Base-by-base conservation (phyloP, 345 rosid species). In the Acer campestre region DNA sequence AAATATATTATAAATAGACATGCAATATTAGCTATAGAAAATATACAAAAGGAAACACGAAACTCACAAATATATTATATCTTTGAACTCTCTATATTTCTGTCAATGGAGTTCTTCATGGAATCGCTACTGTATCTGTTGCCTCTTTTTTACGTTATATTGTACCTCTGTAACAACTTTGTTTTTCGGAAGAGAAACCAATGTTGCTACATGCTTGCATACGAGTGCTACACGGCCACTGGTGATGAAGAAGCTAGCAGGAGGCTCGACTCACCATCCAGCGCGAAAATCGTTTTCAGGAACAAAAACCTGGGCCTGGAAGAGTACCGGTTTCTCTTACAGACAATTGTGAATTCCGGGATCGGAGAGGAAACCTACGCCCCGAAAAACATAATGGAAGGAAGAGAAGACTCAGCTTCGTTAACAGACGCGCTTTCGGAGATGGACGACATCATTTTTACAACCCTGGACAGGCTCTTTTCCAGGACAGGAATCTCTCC, bases 311-410 rank as follows among this genome's bases (percentile, higher is more conserved):
- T 88, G 23, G 88, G 91, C 51, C 84, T 90, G 8, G 88, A 92
- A 58, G 89, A 94, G 74, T 87, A 78, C 86, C 79, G 88, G 80
- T 94, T 94, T 76, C 86, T 94, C 20, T 79, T 90, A 3, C 81
- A 85, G 70, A 90, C 92, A 7, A 85, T 92, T 67, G 86, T 72
- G 56, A 87, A 69, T 74, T 91, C 96, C 0, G 98, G 98, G n/a
- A 81, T 94, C 1, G 97, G 97, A 17, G 94, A 94, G 25, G 82
- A 87, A 81, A 85, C 94, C 9, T 94, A 87, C 42, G 88, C 84
- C 17, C 94, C 98, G 0, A 84, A 18, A 76, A 80, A 80, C 67
- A 83, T 92, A 11, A 68, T 92, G 1, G 88, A 73, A 49, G 92
- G 92, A 22, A 79, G 88, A 67, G 94, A 87, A 82, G 89, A 82